These are phyloP conservation scores for Amborella trichopoda DNA, from an alignment of 164 flowering plant genomes.

Conservation along the genomic window DNA sequence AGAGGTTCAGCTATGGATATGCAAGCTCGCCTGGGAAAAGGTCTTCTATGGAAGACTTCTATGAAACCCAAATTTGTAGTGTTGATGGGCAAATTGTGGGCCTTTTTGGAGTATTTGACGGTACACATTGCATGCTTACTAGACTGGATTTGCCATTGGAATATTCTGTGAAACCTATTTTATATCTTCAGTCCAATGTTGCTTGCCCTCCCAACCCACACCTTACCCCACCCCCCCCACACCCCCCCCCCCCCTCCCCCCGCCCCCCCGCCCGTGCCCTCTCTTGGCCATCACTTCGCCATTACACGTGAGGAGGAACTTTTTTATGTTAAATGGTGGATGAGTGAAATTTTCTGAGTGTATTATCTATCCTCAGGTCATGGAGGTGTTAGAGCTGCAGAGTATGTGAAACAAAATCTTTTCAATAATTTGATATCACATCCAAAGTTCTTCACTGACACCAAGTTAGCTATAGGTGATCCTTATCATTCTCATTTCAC, in stretches of 20 bases:
- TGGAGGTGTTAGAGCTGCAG: constrained; percentile 95
- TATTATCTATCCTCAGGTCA: constrained; percentile 47
- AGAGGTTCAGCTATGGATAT: constrained; percentile 91
- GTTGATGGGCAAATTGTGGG: constrained; percentile 87
- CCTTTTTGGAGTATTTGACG: constrained; percentile 93
- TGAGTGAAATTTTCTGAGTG: too few relatives aligned
- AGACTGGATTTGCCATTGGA: not conserved
- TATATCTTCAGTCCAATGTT: too few relatives aligned
- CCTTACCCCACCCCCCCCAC: too few relatives aligned
- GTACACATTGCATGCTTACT: constrained; percentile 17
- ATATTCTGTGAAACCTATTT: too few relatives aligned
- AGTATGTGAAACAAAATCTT: constrained; percentile 80
- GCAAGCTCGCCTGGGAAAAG: constrained; percentile 91
- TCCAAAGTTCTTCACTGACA: constrained; percentile 85
- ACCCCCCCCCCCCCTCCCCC: too few relatives aligned
- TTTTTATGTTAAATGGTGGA: too few relatives aligned
- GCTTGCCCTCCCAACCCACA: too few relatives aligned
- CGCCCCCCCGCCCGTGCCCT: too few relatives aligned
- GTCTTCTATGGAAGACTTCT: constrained; percentile 93
- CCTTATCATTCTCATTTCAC: not conserved
- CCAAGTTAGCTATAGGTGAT: constrained; percentile 78
- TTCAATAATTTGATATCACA: constrained; percentile 85
- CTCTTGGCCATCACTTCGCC: too few relatives aligned
- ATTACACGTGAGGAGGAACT: too few relatives aligned
- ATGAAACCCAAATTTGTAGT: constrained; percentile 83